Evolutionary conservation across 495 filamentous ascomycete species (phyloP).

Genomic region (Lineolata rhizophorae): DNA sequence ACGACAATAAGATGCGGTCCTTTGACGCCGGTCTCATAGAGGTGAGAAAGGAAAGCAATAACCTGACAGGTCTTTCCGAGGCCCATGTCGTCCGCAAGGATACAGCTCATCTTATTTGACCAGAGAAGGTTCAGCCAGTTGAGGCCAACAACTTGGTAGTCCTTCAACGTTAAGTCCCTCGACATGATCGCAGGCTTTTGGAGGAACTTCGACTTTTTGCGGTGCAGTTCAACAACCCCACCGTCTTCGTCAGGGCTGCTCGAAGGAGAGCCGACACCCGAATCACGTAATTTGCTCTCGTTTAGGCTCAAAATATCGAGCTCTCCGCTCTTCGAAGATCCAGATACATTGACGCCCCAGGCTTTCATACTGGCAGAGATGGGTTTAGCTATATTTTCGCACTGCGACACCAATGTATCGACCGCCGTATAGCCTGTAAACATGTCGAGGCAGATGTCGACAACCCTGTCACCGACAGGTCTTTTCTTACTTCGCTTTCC

Average conservation of each 20-base stretch:
- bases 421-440: constrained; percentile 55
- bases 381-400: constrained; percentile 45
- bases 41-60: constrained; percentile 71
- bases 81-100: constrained; percentile 95
- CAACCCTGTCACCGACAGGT: constrained; percentile 42
- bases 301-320: constrained; percentile 39
- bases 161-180: constrained; percentile 50
- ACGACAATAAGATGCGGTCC: constrained; percentile 81
- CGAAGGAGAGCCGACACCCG: constrained; percentile 50
- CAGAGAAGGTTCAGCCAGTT: constrained; percentile 83
- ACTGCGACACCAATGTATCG: constrained; percentile 51
- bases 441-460: constrained; percentile 50
- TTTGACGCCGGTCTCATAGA: constrained; percentile 40
- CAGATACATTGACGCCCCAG: constrained; percentile 62
- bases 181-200: constrained; percentile 56
- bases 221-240: constrained; percentile 22
- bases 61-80: constrained; percentile 95
- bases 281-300: constrained; percentile 29
- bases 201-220: constrained; percentile 25
- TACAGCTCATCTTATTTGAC: constrained; percentile 54
- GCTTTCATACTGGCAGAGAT: constrained; percentile 45
- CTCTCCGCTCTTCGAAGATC: constrained; percentile 37
- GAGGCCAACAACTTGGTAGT: constrained; percentile 83
- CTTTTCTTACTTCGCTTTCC: constrained; percentile 26
- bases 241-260: constrained; percentile 27